phyloP scores from a whole-genome alignment of 768 basidiomycete species.

The Tylopilus intermedius region DNA sequence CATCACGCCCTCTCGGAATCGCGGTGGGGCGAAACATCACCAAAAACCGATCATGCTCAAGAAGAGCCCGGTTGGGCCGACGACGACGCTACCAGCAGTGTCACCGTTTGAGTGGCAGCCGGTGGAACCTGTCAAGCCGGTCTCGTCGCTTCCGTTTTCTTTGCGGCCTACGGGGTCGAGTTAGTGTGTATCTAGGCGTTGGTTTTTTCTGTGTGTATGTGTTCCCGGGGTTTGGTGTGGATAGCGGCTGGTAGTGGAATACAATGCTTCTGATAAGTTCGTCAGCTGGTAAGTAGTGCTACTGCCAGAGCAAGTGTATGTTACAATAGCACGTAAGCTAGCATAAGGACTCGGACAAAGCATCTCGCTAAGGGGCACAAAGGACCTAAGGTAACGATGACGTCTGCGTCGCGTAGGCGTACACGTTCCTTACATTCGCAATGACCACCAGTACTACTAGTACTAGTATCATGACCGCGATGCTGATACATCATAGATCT shows the following conservation, averaged over 20 bases:
- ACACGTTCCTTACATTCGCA: too few species aligned
- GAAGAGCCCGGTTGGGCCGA: constrained; percentile 16
- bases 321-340: too few species aligned
- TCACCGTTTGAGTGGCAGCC: constrained; percentile 23
- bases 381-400: too few species aligned
- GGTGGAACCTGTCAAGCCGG: constrained; percentile 21
- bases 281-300: too few species aligned
- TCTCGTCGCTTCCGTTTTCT: constrained; percentile 23
- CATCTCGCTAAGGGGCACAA: too few species aligned
- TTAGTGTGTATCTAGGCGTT: background rate
- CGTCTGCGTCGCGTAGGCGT: too few species aligned
- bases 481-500: too few species aligned
- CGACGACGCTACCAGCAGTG: background rate
- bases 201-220: background rate
- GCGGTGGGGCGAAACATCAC: constrained; percentile 30
- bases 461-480: too few species aligned
- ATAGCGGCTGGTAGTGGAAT: background rate
- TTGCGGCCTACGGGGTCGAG: constrained; percentile 17
- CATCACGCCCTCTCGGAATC: constrained; percentile 21
- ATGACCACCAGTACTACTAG: too few species aligned
- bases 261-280: too few species aligned
- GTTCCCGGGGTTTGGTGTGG: background rate
- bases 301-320: too few species aligned
- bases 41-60: constrained; percentile 32
- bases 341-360: too few species aligned